Evolutionary conservation across 805 yeast genomes (phyloP), one percentile per base, ranked within the genome.

Genomic region (Wickerhamiella qilinensis): DNA sequence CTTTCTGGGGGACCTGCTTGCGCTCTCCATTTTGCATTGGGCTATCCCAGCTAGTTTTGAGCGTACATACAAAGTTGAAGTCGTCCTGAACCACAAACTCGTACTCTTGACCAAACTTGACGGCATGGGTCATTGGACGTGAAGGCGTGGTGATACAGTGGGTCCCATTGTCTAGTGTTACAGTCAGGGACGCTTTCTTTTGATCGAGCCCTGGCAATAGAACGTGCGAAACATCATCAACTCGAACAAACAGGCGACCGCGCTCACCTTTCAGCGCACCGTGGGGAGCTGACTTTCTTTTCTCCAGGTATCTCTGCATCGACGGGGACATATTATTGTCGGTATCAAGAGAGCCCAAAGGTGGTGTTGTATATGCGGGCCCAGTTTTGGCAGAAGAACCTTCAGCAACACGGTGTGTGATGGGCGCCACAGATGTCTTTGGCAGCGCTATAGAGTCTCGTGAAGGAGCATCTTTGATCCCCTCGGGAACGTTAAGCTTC

Each of bases 141-240:
- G 68, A 64, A 7, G 75, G 69, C 0, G 94, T 83, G 28, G 75
- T 69, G 35, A 82, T 69, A 42, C 82, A 70, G 52, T 85, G 93
- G 29, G 74, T 72, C 4, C 94, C 93, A 53, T 85, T 85, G 54
- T 85, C 95, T 38, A 77, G 58, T 16, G 57, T 53, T 15, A 74
- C 47, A 20, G 67, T 62, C 50, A 73, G 69, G 15, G 60, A 55
- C 2, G 70, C 71, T 24, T 64, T 54, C 4, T 38, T 17, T 31
- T 62, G 68, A 20, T 50, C 55, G 33, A 68, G 48, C 12, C 67
- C 66, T 1, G 75, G 71, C 39, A 74, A 51, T 3, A 51, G 48
- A 21, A 73, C 52, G 29, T 62, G 64, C 44, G 65, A 64, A 38
- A 74, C 49, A 1, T 70, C 69, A 38, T 70, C 61, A 37, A 71